Evolutionary conservation across 805 yeast genomes (phyloP), one percentile per base, ranked within the genome.

Genomic region (Kluyveromyces nonfermentans): DNA sequence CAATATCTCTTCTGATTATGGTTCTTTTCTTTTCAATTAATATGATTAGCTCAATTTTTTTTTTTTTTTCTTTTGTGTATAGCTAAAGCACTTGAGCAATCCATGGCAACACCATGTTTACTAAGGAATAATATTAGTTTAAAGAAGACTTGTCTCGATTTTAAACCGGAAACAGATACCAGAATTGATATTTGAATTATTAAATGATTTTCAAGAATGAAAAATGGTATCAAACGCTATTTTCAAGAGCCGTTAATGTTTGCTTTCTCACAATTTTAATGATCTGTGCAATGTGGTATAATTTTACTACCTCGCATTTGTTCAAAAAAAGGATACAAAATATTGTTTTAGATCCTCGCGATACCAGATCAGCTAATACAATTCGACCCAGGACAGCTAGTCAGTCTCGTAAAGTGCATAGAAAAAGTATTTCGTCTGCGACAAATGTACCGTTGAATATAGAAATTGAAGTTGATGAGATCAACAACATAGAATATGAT

Each of bases 221-320:
- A 31, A 30, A 28, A 38, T 38, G 41, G 41, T 38, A 38, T 15
- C 41, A 36, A 16, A 39, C 41, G 14, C 33, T 52, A 6, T 33
- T 45, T 5, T 54, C 58, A 5, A 36, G 46, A 7, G 49, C 54
- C n/a, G 43, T 54, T 20, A 44, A 54, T 10, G 47, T 46, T 3
- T 46, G 52, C 14, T 59, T 59, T 36, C 49, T 63, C 21, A 38
- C 55, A 2, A 52, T 53, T 2, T 43, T 63, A 14, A 58, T 62
- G 21, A 32, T 59, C 5, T 51, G 56, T 14, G 58, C 66, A 5
- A 42, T 63, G 17, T 56, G 61, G 56, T 60, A 62, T 37, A 56
- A 60, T 40, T 59, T 52, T 20, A 40, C 58, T 2, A 52, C 55
- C 0, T 56, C 54, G 3, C 61, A 54, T 43, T 50, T 59, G 30